phyloP scores from a whole-genome alignment of 768 basidiomycete genomes.

The Boletus pseudopeckii region DNA sequence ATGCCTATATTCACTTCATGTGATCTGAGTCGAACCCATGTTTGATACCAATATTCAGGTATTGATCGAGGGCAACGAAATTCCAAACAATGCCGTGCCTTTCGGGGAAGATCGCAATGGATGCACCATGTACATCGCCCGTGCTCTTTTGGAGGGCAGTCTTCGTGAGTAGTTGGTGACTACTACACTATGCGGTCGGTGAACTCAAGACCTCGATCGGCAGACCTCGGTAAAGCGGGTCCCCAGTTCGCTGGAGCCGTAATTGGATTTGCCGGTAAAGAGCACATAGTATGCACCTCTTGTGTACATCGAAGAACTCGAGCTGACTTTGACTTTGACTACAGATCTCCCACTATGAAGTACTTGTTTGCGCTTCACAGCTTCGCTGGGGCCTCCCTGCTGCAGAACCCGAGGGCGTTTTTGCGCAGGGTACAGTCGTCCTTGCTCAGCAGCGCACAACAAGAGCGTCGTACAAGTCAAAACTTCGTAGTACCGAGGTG shows the following conservation, averaged over 20 bases:
- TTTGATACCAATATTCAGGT: slow-evolving; percentile 12
- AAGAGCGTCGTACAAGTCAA: not conserved
- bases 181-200: not conserved
- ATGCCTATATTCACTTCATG: not conserved
- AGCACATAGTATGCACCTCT: slow-evolving; percentile 25
- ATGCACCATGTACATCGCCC: slow-evolving; percentile 26
- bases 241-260: slow-evolving; percentile 30
- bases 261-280: slow-evolving; percentile 34
- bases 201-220: not conserved
- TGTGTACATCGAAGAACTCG: not conserved
- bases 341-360: slow-evolving; percentile 32
- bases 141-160: slow-evolving; percentile 30
- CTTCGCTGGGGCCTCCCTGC: slow-evolving; percentile 31
- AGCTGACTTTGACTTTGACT: not conserved
- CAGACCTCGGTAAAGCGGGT: slow-evolving; percentile 36
- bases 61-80: slow-evolving; percentile 28
- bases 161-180: slow-evolving; percentile 23
- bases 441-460: slow-evolving; percentile 23
- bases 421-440: slow-evolving; percentile 29
- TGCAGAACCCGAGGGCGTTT: slow-evolving; percentile 4
- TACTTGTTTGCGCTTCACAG: slow-evolving; percentile 35
- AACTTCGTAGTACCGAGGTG: slow-evolving; percentile 5
- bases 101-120: slow-evolving; percentile 33
- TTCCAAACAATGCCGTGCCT: slow-evolving; percentile 34
- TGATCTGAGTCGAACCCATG: not conserved